Base-by-base conservation (phyloP, 192 early-diverging fungal genomes). In the Pilobolus umbonatus region DNA sequence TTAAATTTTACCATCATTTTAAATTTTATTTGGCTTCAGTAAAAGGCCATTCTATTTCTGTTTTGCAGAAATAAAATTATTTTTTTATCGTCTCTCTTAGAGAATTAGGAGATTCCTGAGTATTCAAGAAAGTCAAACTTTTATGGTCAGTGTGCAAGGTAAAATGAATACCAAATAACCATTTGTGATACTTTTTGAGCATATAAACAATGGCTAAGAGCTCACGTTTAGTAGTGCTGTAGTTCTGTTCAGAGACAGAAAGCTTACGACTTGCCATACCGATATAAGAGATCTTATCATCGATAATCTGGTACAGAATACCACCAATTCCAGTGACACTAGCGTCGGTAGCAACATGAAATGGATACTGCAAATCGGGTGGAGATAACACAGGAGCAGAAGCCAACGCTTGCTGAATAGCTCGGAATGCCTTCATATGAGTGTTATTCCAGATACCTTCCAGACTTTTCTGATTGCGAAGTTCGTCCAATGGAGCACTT, bases 141-240 rank as follows among this genome's bases (percentile, higher is more conserved):
- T 50, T 44, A 60, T 74, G 69, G 40, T 78, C 72, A 0, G 69
- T 69, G 32, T 42, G 69, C 8, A 78, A 14, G 0, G 67, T 69
- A 34, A 71, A 74, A 4, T 19, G 43, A 17, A 53, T 43, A 54
- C 72, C 67, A 40, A 56, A 74, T 1, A 78, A 12, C 35, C 60
- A 74, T 26, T 68, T 54, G 29, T 78, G 69, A 42, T 72, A 69
- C 30, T 66, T 49, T 4, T 57, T 65, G 8, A 65, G 34, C 1
- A 67, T 60, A 19, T 32, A 50, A 9, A 50, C 15, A 6, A 50
- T 5, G 0, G 48, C 29, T 5, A 7, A 30, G 2, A 50, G 15
- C 19, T 50, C 48, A 0, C 48, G 11, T 17, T 32, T 32, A 6
- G 15, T 17, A 3, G 30, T 15, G 0, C 25, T 4, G n/a, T 29